Base-by-base conservation (phyloP, 2,329 filamentous ascomycete genomes). In the Cladorrhinum sp. region DNA sequence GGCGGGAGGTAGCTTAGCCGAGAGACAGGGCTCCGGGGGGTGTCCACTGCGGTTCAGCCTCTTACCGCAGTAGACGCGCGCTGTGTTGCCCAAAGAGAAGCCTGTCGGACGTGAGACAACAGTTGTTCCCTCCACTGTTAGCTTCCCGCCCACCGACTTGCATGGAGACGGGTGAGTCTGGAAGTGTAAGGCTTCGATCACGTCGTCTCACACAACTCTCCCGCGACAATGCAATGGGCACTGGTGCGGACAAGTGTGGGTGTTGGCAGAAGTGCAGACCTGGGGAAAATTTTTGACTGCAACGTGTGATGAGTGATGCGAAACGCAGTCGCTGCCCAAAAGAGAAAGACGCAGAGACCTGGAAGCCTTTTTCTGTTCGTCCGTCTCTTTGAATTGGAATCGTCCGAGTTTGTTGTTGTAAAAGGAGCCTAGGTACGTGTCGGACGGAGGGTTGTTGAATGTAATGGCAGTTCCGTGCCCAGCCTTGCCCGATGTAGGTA, bases 1-100 rank as follows among this genome's bases (percentile, higher is more conserved):
- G 62, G 62, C 64, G 59, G 63, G 62, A 57, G 60, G 67, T 59
- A 61, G 14, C 63, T 62, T 62, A 66, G 66, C 67, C 64, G 67
- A 68, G 61, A 36, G 69, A 68, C 67, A 70, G 65, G 26, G n/a
- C n/a, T n/a, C n/a, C n/a, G n/a, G 68, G 49, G 68, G 66, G 67
- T 51, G 57, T 52, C 30, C 53, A 30, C 59, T 58, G 58, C 57
- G 55, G 52, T 33, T 62, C 60, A 60, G 50, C 63, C 62, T 55
- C 65, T 63, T 39, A 36, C 51, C 52, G 48, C 59, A 50, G 55
- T 42, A n/a, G 52, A 59, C 59, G 49, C 54, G 60, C 49, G 55
- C 57, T 55, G 63, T 39, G 30, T 16, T 21, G 59, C 58, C 63
- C 58, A 42, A 50, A 33, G 18, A 51, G 55, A 39, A 18, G 18